Percentiles rank a stretch among this genome's conserved stretches.
Evolutionary conservation across 1,284 basidiomycete genomes (phyloP).

Genomic region (Sporisorium exsertum): DNA sequence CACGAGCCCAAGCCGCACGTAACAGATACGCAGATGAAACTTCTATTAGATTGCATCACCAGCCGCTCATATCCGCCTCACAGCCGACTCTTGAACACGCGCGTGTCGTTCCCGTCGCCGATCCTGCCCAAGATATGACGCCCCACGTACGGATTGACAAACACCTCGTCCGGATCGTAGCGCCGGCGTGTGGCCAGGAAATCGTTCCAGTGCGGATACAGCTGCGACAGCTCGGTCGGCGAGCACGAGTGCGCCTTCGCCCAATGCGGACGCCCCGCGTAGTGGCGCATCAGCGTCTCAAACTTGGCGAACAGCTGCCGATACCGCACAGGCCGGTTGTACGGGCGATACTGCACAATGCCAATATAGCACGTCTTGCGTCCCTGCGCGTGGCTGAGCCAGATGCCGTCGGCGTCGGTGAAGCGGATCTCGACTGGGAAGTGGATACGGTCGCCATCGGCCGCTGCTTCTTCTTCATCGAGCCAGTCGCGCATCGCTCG

Average conservation of each 20-base stretch:
- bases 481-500: slow-evolving; percentile 82
- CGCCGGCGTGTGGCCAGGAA: slow-evolving; percentile 79
- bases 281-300: slow-evolving; percentile 79
- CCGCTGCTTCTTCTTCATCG: slow-evolving; percentile 75
- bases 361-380: slow-evolving; percentile 91
- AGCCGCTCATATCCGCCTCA: background rate
- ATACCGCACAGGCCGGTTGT: slow-evolving; percentile 88
- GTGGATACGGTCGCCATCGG: slow-evolving; percentile 83
- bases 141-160: slow-evolving; percentile 74
- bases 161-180: slow-evolving; percentile 84
- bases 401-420: slow-evolving; percentile 88
- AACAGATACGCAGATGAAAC: background rate
- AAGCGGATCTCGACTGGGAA: slow-evolving; percentile 95
- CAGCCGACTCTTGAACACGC: slow-evolving; percentile 55
- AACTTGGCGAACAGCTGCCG: slow-evolving; percentile 83
- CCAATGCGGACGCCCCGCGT: slow-evolving; percentile 94
- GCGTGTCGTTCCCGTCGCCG: slow-evolving; percentile 43
- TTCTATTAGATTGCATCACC: background rate
- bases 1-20: background rate
- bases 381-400: slow-evolving; percentile 87
- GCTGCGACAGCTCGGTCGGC: slow-evolving; percentile 76
- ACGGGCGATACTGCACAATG: slow-evolving; percentile 94
- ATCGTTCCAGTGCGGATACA: slow-evolving; percentile 87
- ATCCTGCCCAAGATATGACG: slow-evolving; percentile 72
- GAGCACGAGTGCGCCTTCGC: slow-evolving; percentile 88